Conservation (phyloP, 768 basidiomycete genomes). For the Scleroderma bovista region DNA sequence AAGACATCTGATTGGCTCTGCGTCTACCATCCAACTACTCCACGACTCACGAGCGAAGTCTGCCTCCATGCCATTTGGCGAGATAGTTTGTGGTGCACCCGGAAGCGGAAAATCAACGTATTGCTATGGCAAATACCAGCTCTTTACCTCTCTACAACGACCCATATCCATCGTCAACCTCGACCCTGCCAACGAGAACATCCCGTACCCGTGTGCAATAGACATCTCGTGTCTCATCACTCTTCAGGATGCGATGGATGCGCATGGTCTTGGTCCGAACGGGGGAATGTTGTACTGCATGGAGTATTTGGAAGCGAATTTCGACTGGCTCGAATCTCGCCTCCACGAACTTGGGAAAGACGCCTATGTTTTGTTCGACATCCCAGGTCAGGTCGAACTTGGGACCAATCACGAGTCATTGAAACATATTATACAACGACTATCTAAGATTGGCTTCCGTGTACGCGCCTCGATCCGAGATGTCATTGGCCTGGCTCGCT, state of each 20-base stretch:
- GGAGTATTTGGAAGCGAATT: slow-evolving; percentile 94
- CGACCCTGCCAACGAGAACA: slow-evolving; percentile 88
- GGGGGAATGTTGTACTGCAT: slow-evolving; percentile 95
- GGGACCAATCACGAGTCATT: slow-evolving; percentile 93
- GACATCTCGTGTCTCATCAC: slow-evolving; percentile 83
- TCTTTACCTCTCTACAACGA: slow-evolving; percentile 80
- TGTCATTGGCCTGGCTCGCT: not conserved
- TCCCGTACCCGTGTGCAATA: slow-evolving; percentile 89
- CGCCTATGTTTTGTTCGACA: slow-evolving; percentile 88
- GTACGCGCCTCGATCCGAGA: slow-evolving; percentile 46
- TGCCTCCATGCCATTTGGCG: slow-evolving; percentile 75
- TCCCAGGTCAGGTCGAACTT: slow-evolving; percentile 96
- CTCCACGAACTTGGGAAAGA: slow-evolving; percentile 62
- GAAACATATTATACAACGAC: slow-evolving; percentile 57
- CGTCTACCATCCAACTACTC: too few relatives aligned
- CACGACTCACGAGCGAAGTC: not conserved
- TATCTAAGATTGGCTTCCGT: slow-evolving; percentile 75
- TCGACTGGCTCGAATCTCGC: slow-evolving; percentile 77
- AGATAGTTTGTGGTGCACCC: slow-evolving; percentile 81
- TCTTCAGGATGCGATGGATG: slow-evolving; percentile 80
- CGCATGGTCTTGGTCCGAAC: slow-evolving; percentile 85
- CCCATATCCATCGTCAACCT: slow-evolving; percentile 91
- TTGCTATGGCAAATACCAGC: slow-evolving; percentile 82
- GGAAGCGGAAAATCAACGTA: slow-evolving; percentile 88
- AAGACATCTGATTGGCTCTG: too few relatives aligned